Evolutionary conservation across 306 rosid species (phyloP).

Genomic region (Prosopis cineraria): DNA sequence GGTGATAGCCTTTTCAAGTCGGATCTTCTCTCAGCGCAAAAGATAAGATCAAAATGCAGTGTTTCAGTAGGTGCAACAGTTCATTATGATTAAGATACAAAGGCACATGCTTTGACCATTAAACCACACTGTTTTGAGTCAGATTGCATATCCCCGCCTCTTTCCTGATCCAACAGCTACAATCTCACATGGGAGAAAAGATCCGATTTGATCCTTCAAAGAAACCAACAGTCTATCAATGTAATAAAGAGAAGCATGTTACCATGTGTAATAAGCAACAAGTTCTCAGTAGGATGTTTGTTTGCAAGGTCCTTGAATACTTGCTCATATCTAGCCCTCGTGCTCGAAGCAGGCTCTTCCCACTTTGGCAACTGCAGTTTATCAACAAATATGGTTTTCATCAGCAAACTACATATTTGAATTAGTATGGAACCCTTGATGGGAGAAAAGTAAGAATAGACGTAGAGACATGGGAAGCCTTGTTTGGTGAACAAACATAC

Average conservation of each 20-base stretch:
- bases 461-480: too few relatives aligned
- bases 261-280: slow-evolving; percentile 68
- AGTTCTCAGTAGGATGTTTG: slow-evolving; percentile 64
- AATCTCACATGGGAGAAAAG: background rate
- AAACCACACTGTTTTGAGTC: background rate
- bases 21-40: background rate
- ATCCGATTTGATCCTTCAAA: background rate
- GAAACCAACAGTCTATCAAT: background rate
- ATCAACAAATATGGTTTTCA: slow-evolving; percentile 7
- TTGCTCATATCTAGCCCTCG: slow-evolving; percentile 62
- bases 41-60: background rate
- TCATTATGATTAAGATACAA: background rate
- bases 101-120: background rate
- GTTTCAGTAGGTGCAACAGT: background rate
- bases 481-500: too few relatives aligned
- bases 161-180: background rate
- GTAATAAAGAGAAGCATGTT: background rate
- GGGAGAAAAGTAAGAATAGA: too few relatives aligned
- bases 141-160: background rate
- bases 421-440: too few relatives aligned
- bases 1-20: background rate
- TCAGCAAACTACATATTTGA: slow-evolving; percentile 1
- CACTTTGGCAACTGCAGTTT: slow-evolving; percentile 66
- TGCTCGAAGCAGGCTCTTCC: slow-evolving; percentile 52
- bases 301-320: slow-evolving; percentile 67